A percentile compares a stretch with the other conserved stretches of the same genome.
Conservation (phyloP, 139 green algal genomes). For the Yamagishiella unicocca region DNA sequence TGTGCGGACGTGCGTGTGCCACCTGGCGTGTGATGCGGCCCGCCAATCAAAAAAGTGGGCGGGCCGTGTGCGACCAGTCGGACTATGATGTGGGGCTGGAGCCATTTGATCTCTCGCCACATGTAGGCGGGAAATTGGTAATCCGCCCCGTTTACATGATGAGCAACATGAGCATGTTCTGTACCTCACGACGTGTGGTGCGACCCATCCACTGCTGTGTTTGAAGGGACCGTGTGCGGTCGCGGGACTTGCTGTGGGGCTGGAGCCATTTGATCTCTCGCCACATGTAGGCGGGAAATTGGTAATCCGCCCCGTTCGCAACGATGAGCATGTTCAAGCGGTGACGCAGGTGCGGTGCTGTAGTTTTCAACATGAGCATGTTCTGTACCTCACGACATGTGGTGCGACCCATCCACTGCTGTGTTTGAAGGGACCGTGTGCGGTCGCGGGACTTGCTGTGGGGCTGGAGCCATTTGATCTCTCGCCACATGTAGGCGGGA, state of each 20-base stretch:
- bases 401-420: background rate
- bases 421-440: background rate
- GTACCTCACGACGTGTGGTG: background rate
- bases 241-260: constrained; percentile 59
- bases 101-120: constrained; percentile 83
- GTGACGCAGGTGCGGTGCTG: too few relatives aligned
- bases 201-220: background rate
- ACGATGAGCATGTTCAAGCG: too few relatives aligned
- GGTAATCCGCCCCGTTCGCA: constrained; percentile 73
- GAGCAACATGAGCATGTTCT: background rate
- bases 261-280: constrained; percentile 81
- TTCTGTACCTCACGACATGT: background rate
- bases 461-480: constrained; percentile 83
- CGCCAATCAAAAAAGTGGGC: background rate
- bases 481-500: constrained; percentile 72
- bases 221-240: constrained; percentile 14
- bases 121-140: constrained; percentile 80
- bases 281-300: constrained; percentile 78
- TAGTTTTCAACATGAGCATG: background rate
- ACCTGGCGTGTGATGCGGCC: background rate
- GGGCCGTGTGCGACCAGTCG: background rate
- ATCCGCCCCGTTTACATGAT: constrained; percentile 45
- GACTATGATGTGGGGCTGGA: constrained; percentile 46
- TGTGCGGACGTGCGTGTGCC: background rate
- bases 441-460: constrained; percentile 51